Evolutionary conservation across 257 asterid genomes (phyloP).

Genomic region (Parsonsia alboflavescens): DNA sequence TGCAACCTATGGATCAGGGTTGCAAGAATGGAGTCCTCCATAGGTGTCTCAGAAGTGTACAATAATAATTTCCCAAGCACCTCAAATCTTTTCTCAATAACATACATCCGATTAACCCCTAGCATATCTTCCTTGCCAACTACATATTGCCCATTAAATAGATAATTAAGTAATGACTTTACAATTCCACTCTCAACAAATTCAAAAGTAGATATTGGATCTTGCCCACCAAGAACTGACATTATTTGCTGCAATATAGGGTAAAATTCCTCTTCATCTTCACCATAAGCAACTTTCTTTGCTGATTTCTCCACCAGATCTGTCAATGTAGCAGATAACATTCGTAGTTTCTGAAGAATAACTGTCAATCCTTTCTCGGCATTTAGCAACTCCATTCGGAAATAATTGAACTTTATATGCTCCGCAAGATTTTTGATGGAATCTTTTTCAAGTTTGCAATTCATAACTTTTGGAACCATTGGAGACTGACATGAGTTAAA

Average conservation of each 20-base stretch:
- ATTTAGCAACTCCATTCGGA: slow-evolving; percentile 51
- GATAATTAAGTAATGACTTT: slow-evolving; percentile 60
- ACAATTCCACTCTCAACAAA: slow-evolving; percentile 91
- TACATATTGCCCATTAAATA: slow-evolving; percentile 48
- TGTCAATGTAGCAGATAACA: slow-evolving; percentile 48
- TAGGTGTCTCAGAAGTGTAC: slow-evolving; percentile 32
- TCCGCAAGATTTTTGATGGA: slow-evolving; percentile 62
- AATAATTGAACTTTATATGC: slow-evolving; percentile 55
- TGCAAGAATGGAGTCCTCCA: slow-evolving; percentile 41
- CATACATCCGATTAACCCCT: slow-evolving; percentile 20
- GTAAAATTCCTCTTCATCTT: slow-evolving; percentile 52
- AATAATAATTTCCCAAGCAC: slow-evolving; percentile 57
- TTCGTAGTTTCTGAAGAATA: slow-evolving; percentile 68
- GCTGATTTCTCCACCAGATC: slow-evolving; percentile 30
- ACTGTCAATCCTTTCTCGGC: slow-evolving; percentile 66
- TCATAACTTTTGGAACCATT: slow-evolving; percentile 28
- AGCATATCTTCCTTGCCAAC: slow-evolving; percentile 24
- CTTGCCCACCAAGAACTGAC: slow-evolving; percentile 60
- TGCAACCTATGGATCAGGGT: slow-evolving; percentile 51
- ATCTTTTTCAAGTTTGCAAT: slow-evolving; percentile 69
- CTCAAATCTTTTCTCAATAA: slow-evolving; percentile 63
- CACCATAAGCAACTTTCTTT: slow-evolving; percentile 32
- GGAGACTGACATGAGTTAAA: slow-evolving; percentile 42
- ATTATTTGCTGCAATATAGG: slow-evolving; percentile 52
- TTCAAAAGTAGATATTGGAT: slow-evolving; percentile 83